These are phyloP conservation scores for Mycena vitilis DNA, from an alignment of 768 basidiomycete genomes.

Conservation along the genomic window DNA sequence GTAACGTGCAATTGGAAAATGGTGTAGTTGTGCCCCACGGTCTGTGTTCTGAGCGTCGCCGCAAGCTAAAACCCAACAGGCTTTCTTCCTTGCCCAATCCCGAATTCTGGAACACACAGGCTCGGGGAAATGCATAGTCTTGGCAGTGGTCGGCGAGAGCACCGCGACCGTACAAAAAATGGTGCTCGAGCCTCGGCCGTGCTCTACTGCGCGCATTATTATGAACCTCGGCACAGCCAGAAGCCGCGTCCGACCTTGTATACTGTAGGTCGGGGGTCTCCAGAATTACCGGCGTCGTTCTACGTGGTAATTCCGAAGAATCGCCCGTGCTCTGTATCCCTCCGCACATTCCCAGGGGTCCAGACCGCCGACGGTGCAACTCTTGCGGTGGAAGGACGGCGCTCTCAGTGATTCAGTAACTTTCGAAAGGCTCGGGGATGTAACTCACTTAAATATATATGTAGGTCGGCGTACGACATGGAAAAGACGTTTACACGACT, in stretches of 20 bases:
- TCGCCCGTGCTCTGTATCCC: neutral
- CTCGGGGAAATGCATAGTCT: constrained; percentile 17
- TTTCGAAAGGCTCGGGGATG: neutral
- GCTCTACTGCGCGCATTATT: neutral
- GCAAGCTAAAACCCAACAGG: neutral
- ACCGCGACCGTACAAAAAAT: neutral
- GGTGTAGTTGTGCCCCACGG: too few relatives aligned
- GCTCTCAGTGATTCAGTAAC: neutral
- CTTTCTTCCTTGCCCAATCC: too few relatives aligned
- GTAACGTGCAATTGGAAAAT: neutral
- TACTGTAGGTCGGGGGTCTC: neutral
- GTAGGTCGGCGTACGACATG: neutral
- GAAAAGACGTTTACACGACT: constrained; percentile 22
- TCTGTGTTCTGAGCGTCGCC: neutral
- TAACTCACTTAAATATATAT: neutral
- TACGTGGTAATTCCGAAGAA: constrained; percentile 24
- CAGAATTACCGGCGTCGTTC: neutral
- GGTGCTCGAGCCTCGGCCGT: neutral
- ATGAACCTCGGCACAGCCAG: neutral
- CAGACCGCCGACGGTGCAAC: neutral
- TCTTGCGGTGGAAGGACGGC: neutral
- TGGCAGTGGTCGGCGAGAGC: constrained; percentile 14
- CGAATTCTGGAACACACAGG: neutral
- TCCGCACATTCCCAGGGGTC: neutral
- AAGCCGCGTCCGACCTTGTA: constrained; percentile 1